Conservation (phyloP, 2,329 filamentous ascomycete genomes). For the Malbranchea zuffiana region DNA sequence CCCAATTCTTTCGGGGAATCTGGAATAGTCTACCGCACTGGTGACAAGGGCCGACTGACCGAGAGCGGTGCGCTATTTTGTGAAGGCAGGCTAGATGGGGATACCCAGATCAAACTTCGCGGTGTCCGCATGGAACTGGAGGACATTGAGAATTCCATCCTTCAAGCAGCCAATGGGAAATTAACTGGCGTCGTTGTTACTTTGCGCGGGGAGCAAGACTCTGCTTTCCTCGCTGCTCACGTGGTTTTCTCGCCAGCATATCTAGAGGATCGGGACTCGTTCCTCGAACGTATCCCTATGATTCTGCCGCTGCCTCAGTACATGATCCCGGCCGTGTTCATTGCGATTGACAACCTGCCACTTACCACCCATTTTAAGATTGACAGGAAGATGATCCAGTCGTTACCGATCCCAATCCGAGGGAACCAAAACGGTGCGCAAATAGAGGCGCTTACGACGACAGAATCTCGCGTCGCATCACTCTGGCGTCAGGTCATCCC, state of each 20-base stretch:
- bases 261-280: neutral
- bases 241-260: conserved; percentile 1
- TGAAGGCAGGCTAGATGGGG: conserved; percentile 21
- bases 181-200: conserved; percentile 2
- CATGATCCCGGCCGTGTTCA: conserved; percentile 10
- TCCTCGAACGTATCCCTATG: neutral
- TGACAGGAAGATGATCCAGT: conserved; percentile 5
- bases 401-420: conserved; percentile 9
- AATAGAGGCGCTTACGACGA: conserved; percentile 2
- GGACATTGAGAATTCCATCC: too few relatives aligned
- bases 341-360: conserved; percentile 9
- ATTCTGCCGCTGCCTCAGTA: conserved; percentile 9
- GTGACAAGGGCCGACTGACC: conserved; percentile 18
- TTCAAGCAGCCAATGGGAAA: too few relatives aligned
- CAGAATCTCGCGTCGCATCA: conserved; percentile 1
- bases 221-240: conserved; percentile 7
- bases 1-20: conserved; percentile 14
- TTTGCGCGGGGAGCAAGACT: conserved; percentile 2
- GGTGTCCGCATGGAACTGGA: conserved; percentile 19
- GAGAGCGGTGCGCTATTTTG: conserved; percentile 20
- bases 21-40: too few relatives aligned
- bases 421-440: neutral
- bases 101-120: conserved; percentile 23
- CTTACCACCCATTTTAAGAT: conserved; percentile 9
- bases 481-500: conserved; percentile 8